phyloP scores from a whole-genome alignment of 306 rosid genomes.

The Acacia melanoxylon region DNA sequence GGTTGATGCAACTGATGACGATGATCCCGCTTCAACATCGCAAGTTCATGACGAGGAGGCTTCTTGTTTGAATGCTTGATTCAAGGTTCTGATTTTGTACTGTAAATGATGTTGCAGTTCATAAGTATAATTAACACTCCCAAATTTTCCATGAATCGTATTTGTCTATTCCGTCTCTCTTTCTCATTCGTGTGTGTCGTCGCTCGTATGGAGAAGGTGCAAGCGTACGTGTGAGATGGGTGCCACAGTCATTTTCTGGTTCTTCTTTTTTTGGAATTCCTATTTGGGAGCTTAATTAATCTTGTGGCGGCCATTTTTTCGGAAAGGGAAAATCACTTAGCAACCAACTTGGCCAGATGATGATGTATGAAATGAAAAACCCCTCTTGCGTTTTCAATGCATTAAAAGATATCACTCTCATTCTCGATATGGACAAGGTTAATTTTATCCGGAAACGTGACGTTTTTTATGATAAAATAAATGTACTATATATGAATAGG shows the following conservation, averaged over 20 bases:
- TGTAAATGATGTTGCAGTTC: slow-evolving; percentile 22
- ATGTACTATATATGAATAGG: slow-evolving; percentile 17
- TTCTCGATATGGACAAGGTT: slow-evolving; percentile 31
- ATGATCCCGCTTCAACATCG: slow-evolving; percentile 40
- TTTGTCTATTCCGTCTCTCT: background rate
- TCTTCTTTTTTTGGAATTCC: slow-evolving; percentile 19
- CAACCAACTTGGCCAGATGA: slow-evolving; percentile 30
- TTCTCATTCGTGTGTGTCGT: background rate
- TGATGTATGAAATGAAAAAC: slow-evolving; percentile 17
- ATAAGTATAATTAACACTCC: slow-evolving; percentile 3
- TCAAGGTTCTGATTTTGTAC: background rate
- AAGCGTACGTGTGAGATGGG: slow-evolving; percentile 30
- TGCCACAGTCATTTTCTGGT: slow-evolving; percentile 30
- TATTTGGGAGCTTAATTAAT: slow-evolving; percentile 20
- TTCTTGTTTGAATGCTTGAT: slow-evolving; percentile 33
- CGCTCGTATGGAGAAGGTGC: slow-evolving; percentile 32
- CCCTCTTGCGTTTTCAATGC: slow-evolving; percentile 32
- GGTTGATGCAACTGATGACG: slow-evolving; percentile 7
- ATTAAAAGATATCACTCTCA: slow-evolving; percentile 33
- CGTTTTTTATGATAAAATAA: slow-evolving; percentile 26
- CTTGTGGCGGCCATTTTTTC: background rate
- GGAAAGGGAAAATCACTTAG: slow-evolving; percentile 21
- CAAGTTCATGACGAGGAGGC: slow-evolving; percentile 39
- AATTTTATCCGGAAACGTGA: background rate
- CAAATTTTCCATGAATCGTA: background rate